Conservation (phyloP, 1,284 basidiomycete species). For the Ceratobasidium sp. region DNA sequence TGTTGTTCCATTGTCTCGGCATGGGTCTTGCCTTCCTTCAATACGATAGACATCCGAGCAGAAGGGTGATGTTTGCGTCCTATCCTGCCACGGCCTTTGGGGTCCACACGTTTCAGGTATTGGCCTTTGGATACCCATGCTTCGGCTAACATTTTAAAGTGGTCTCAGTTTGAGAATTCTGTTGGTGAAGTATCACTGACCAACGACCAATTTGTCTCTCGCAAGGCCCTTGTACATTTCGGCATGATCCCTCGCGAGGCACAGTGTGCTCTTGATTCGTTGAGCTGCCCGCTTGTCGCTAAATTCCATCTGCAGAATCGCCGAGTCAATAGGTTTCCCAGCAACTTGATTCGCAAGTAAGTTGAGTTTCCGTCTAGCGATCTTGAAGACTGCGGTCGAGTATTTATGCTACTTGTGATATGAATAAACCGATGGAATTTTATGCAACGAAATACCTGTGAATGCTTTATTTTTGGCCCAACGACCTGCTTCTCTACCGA, state of each 20-base stretch:
- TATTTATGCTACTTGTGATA: constrained; percentile 75
- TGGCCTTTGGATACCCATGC: constrained; percentile 93
- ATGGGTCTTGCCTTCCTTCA: constrained; percentile 83
- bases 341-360: constrained; percentile 86
- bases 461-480: constrained; percentile 35
- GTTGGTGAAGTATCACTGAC: constrained; percentile 57
- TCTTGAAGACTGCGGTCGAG: constrained; percentile 90
- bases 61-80: constrained; percentile 82
- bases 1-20: constrained; percentile 71
- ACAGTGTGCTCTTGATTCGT: constrained; percentile 87
- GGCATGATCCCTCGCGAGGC: constrained; percentile 87
- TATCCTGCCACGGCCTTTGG: constrained; percentile 81
- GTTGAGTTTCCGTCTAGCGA: constrained; percentile 91
- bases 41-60: constrained; percentile 77
- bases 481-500: constrained; percentile 40
- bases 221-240: constrained; percentile 77
- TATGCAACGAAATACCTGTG: background rate
- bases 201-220: constrained; percentile 77
- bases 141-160: constrained; percentile 68
- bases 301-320: constrained; percentile 96
- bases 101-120: constrained; percentile 74
- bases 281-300: constrained; percentile 87
- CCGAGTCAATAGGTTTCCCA: constrained; percentile 88
- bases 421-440: background rate
- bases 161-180: constrained; percentile 2